Percentiles rank a stretch among this genome's conserved stretches.
Conservation (phyloP, 2,329 filamentous ascomycete genomes). For the Biscogniauxia sp. region DNA sequence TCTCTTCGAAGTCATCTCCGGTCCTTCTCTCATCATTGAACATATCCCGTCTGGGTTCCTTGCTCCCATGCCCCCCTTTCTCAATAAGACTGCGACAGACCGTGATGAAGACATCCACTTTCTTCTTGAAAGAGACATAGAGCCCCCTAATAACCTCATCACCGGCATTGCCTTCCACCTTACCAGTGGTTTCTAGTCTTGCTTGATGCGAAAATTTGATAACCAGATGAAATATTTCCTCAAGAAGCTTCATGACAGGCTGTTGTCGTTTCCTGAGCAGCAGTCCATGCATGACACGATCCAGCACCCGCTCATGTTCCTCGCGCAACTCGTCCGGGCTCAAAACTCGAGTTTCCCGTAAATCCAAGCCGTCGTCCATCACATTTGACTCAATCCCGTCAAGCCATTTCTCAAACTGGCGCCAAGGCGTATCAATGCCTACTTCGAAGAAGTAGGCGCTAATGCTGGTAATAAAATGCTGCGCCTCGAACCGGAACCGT, state of each 20-base stretch:
- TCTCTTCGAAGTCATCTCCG: slow-evolving; percentile 43
- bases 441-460: slow-evolving; percentile 77
- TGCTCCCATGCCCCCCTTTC: slow-evolving; percentile 51
- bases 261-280: slow-evolving; percentile 73
- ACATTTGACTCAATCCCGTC: slow-evolving; percentile 60
- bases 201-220: slow-evolving; percentile 64
- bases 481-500: slow-evolving; percentile 72
- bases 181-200: slow-evolving; percentile 39
- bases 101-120: slow-evolving; percentile 70
- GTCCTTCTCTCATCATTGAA: slow-evolving; percentile 35
- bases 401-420: slow-evolving; percentile 64
- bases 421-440: slow-evolving; percentile 73
- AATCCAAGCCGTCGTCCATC: slow-evolving; percentile 36
- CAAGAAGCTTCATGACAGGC: slow-evolving; percentile 68
- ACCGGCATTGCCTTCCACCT: slow-evolving; percentile 28
- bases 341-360: slow-evolving; percentile 30
- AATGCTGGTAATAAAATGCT: slow-evolving; percentile 73
- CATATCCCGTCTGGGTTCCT: slow-evolving; percentile 23
- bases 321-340: slow-evolving; percentile 67
- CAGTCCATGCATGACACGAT: slow-evolving; percentile 71
- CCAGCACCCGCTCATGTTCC: slow-evolving; percentile 70
- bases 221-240: slow-evolving; percentile 73
- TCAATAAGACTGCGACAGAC: slow-evolving; percentile 68
- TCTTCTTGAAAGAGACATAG: slow-evolving; percentile 67
- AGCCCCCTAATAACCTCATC: slow-evolving; percentile 41